These are phyloP conservation scores for Fusarium algeriense DNA, from an alignment of 2,329 filamentous ascomycete genomes.

Conservation along the genomic window DNA sequence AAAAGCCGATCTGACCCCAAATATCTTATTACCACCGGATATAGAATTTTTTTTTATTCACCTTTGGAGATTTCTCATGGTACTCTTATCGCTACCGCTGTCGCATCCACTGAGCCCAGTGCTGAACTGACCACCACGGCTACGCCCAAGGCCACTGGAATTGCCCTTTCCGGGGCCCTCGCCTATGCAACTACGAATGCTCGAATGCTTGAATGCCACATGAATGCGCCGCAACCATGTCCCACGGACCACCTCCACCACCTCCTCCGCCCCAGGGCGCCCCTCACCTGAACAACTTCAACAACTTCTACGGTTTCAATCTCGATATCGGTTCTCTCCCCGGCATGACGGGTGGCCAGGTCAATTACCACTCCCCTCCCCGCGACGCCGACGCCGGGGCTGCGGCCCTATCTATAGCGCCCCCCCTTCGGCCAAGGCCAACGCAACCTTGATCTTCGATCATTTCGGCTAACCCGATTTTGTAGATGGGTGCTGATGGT, in stretches of 20 bases:
- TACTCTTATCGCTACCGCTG: constrained; percentile 12
- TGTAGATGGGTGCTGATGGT: constrained; percentile 45
- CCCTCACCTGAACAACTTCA: constrained; percentile 43
- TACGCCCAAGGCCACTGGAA: constrained; percentile 25
- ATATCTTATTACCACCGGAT: background rate
- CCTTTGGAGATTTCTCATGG: constrained; percentile 1
- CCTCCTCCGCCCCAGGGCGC: constrained; percentile 48
- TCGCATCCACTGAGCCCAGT: constrained; percentile 20
- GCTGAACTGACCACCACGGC: constrained; percentile 11
- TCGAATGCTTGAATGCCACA: constrained; percentile 39
- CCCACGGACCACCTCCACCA: constrained; percentile 53
- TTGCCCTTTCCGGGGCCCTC: constrained; percentile 29
- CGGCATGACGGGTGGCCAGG: constrained; percentile 46
- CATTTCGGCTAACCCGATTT: constrained; percentile 37
- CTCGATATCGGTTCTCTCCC: constrained; percentile 47
- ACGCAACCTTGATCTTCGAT: constrained; percentile 36
- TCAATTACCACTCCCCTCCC: constrained; percentile 32
- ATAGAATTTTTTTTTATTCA: background rate
- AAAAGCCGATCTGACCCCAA: background rate
- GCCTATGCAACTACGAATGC: constrained; percentile 47
- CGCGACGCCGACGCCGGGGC: constrained; percentile 31
- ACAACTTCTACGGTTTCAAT: constrained; percentile 54
- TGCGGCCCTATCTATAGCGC: constrained; percentile 26
- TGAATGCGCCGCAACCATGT: constrained; percentile 49
- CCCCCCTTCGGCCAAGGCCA: constrained; percentile 18